phyloP scores from a whole-genome alignment of 1,284 basidiomycete species.

The Ceratobasidium theobromae region DNA sequence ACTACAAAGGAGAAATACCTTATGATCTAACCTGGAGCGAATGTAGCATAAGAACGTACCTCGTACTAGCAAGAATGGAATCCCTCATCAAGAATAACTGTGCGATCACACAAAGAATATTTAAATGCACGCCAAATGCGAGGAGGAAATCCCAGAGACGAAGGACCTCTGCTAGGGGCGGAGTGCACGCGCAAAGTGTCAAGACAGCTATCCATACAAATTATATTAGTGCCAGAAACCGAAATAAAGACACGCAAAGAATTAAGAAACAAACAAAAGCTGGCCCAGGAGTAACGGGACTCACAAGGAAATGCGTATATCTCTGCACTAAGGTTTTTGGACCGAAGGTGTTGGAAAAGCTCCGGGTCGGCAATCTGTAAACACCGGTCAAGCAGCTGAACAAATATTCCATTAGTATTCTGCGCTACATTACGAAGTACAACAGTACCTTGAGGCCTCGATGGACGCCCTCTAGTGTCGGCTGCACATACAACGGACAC shows the following conservation, averaged over 20 bases:
- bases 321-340: conserved; percentile 95
- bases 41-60: conserved; percentile 59
- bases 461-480: conserved; percentile 93
- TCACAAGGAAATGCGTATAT: conserved; percentile 95
- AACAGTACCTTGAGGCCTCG: conserved; percentile 79
- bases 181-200: conserved; percentile 94
- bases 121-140: conserved; percentile 93
- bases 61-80: conserved; percentile 80
- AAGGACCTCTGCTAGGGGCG: conserved; percentile 90
- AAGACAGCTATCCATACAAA: conserved; percentile 68
- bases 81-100: conserved; percentile 88
- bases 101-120: conserved; percentile 94
- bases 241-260: conserved; percentile 21
- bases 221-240: background rate
- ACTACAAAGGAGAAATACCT: conserved; percentile 48
- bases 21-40: no score
- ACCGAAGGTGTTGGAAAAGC: conserved; percentile 76
- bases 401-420: background rate
- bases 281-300: no score
- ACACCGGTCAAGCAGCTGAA: conserved; percentile 86
- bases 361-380: conserved; percentile 88
- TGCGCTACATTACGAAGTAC: background rate
- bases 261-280: conserved; percentile 4
- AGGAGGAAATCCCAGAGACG: conserved; percentile 97
- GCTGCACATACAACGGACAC: conserved; percentile 94